phyloP scores from a whole-genome alignment of 2,329 filamentous ascomycete genomes.

The Aspergillus eucalypticola region DNA sequence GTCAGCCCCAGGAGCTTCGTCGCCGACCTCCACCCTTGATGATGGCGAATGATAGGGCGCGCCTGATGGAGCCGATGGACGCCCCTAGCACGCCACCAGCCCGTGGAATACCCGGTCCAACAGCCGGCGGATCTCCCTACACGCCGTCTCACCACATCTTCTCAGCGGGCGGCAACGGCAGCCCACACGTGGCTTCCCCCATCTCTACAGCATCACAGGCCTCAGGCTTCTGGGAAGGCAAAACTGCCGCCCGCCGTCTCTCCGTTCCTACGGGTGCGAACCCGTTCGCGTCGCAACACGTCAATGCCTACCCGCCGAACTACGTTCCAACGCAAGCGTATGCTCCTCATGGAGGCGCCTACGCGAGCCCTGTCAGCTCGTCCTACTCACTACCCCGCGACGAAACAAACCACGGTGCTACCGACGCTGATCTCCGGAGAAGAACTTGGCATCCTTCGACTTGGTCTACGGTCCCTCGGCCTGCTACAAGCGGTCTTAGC shows the following conservation, averaged over 20 bases:
- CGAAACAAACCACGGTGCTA: constrained; percentile 35
- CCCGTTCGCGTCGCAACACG: constrained; percentile 70
- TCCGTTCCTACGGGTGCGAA: constrained; percentile 77
- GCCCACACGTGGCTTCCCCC: constrained; percentile 79
- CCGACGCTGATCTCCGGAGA: constrained; percentile 76
- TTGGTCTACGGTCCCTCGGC: constrained; percentile 64
- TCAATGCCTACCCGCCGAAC: constrained; percentile 57
- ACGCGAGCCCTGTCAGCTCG: constrained; percentile 69
- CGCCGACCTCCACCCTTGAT: constrained; percentile 78
- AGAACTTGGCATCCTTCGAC: constrained; percentile 84
- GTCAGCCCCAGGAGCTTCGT: constrained; percentile 62
- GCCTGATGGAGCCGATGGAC: constrained; percentile 67
- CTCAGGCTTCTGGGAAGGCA: constrained; percentile 71
- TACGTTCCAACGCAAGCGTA: constrained; percentile 58
- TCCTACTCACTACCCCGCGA: constrained; percentile 50
- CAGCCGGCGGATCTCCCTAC: constrained; percentile 75
- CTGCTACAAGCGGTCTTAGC: constrained; percentile 70
- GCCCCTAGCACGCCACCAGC: constrained; percentile 64
- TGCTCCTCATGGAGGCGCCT: constrained; percentile 60
- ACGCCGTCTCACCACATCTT: constrained; percentile 77
- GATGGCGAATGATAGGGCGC: constrained; percentile 67
- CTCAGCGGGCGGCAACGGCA: constrained; percentile 68
- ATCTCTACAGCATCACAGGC: constrained; percentile 67
- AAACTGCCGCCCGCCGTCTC: constrained; percentile 70
- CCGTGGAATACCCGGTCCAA: constrained; percentile 64